Base-by-base conservation (phyloP, 192 early-diverging fungal species). In the Geranomyces variabilis region DNA sequence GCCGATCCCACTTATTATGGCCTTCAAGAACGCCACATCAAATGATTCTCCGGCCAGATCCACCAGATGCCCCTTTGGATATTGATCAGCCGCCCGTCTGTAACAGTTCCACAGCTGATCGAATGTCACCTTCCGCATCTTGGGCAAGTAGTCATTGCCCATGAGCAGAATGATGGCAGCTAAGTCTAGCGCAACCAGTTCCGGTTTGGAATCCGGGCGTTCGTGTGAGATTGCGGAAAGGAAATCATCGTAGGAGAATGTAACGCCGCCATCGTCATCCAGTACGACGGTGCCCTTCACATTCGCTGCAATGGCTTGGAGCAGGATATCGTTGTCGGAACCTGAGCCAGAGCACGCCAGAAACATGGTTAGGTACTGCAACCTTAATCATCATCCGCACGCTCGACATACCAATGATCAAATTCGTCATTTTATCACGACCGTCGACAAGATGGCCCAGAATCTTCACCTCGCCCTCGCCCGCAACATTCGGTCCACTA, bases 321-420 rank as follows among this genome's bases (percentile, higher is more conserved):
- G 24, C 51, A 53, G 17, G 17, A 53, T 53, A 53, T 53, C 51
- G 51, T 53, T 53, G 51, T 53, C 51, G 17, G 51, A n/a, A n/a
- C 51, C 51, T 41, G 36, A 41, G 10, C 36, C 5, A 41, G 36
- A 7, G 10, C 36, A n/a, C n/a, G n/a, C n/a, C n/a, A 41, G 36
- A 41, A 41, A 41, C 36, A 7, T 10, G 36, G 36, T 41, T 41
- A 41, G 36, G 5, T 3, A n/a, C n/a, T n/a, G n/a, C n/a, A n/a
- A n/a, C n/a, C n/a, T n/a, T n/a, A n/a, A n/a, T n/a, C n/a, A n/a
- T n/a, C n/a, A n/a, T n/a, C n/a, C n/a, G n/a, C n/a, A n/a, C n/a
- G n/a, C n/a, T n/a, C n/a, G n/a, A n/a, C n/a, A n/a, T 41, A 41
- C 36, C 36, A 41, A 41, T 41, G 10, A 41, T 41, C 36, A 41